A percentile compares a stretch with the other conserved stretches of the same genome.
phyloP scores from a whole-genome alignment of 2,329 filamentous ascomycete genomes.

The Ploettnerulaceae sp. region DNA sequence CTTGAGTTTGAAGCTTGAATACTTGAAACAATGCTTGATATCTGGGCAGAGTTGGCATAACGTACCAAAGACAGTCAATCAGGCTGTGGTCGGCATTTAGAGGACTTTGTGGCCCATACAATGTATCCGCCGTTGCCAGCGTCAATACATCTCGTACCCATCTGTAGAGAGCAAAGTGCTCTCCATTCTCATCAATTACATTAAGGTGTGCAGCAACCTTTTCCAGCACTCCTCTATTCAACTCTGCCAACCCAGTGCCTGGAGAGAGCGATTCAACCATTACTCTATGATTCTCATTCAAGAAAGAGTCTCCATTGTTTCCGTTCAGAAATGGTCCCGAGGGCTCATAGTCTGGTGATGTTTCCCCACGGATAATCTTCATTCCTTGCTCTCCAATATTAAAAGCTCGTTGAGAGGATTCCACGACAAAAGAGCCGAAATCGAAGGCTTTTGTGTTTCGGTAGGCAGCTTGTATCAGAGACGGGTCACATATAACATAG shows the following conservation, averaged over 20 bases:
- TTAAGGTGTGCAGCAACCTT: constrained; percentile 35
- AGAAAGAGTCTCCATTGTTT: constrained; percentile 33
- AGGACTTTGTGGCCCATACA: constrained; percentile 45
- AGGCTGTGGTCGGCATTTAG: constrained; percentile 36
- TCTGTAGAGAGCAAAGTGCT: constrained; percentile 35
- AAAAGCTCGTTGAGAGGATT: constrained; percentile 38
- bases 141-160: constrained; percentile 41
- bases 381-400: constrained; percentile 34
- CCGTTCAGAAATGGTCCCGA: constrained; percentile 24
- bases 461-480: constrained; percentile 38
- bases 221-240: constrained; percentile 37
- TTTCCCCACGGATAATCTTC: constrained; percentile 31
- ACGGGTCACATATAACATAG: constrained; percentile 42
- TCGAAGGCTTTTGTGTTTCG: constrained; percentile 38
- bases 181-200: constrained; percentile 28
- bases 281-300: constrained; percentile 35
- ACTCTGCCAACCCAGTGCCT: constrained; percentile 35
- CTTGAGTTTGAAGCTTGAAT: background rate
- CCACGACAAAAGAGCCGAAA: constrained; percentile 40
- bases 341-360: constrained; percentile 26
- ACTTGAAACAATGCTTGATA: background rate
- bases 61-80: constrained; percentile 38
- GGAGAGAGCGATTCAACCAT: constrained; percentile 35
- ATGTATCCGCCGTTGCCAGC: constrained; percentile 37
- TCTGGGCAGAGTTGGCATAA: constrained; percentile 2